Percentiles rank a stretch among this genome's conserved stretches.
phyloP scores from a whole-genome alignment of 1,284 basidiomycete genomes.

The Inonotus obliquus region DNA sequence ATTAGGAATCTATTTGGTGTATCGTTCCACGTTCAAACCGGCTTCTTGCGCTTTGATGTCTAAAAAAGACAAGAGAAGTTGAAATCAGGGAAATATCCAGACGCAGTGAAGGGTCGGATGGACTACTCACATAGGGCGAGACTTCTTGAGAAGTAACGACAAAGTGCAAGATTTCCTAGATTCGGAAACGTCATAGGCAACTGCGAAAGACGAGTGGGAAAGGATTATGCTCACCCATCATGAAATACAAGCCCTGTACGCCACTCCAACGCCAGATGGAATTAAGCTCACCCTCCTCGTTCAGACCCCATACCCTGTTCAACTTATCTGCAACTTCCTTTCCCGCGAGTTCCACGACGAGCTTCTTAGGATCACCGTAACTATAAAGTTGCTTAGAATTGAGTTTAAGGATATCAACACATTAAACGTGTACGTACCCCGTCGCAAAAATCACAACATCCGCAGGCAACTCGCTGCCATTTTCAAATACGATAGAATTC shows the following conservation, averaged over 20 bases:
- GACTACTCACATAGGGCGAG: constrained; percentile 33
- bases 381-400: constrained; percentile 25
- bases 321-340: constrained; percentile 43
- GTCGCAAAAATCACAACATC: constrained; percentile 70
- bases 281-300: constrained; percentile 53
- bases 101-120: neutral
- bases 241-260: constrained; percentile 49
- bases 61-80: constrained; percentile 25
- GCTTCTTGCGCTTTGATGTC: constrained; percentile 60
- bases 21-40: constrained; percentile 34
- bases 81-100: neutral
- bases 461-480: constrained; percentile 58
- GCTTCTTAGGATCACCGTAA: constrained; percentile 34
- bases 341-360: constrained; percentile 42
- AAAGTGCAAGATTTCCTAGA: constrained; percentile 39
- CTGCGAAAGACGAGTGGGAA: neutral
- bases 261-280: constrained; percentile 47
- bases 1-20: constrained; percentile 21
- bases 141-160: constrained; percentile 53
- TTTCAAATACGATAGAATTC: constrained; percentile 55
- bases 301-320: constrained; percentile 51
- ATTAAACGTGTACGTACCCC: constrained; percentile 36
- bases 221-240: constrained; percentile 40
- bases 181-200: constrained; percentile 30
- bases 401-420: constrained; percentile 15